phyloP scores from a whole-genome alignment of 352 stramenopile genomes.

The Globisporangium solare region DNA sequence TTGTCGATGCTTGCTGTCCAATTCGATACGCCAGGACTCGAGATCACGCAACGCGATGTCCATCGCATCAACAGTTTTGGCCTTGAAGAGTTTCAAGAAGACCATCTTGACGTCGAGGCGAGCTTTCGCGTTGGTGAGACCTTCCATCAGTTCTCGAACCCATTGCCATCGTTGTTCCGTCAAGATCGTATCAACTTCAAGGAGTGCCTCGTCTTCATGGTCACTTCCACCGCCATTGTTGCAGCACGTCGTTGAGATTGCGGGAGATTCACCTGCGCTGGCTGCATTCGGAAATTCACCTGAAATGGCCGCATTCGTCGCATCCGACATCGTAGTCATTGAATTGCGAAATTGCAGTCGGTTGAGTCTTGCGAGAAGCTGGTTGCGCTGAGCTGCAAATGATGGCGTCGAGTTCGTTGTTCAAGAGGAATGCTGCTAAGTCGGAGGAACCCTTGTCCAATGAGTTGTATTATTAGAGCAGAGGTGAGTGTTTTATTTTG shows the following conservation, averaged over 20 bases:
- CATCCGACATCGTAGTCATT: background rate
- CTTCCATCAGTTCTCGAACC: conserved; percentile 6
- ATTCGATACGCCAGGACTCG: conserved; percentile 1
- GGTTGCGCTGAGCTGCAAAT: background rate
- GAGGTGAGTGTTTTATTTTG: no score
- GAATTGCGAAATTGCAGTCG: background rate
- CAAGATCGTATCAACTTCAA: conserved; percentile 6
- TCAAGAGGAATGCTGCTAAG: no score
- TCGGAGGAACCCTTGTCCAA: no score
- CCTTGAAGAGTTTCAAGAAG: conserved; percentile 3
- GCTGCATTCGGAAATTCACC: background rate
- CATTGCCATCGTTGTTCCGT: conserved; percentile 7
- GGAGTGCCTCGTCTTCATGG: background rate
- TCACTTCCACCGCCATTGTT: background rate
- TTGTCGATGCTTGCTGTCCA: background rate
- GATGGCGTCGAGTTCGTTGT: no score
- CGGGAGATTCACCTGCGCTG: background rate
- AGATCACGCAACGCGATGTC: conserved; percentile 1
- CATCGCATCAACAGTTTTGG: conserved; percentile 1
- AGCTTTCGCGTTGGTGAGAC: background rate
- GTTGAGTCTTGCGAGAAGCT: background rate
- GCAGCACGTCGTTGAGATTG: background rate
- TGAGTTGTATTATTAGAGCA: no score
- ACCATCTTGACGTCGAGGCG: background rate
- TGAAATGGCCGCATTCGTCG: background rate